These are phyloP conservation scores for Schizosaccharomyces lindneri DNA, from an alignment of 805 yeast species.

Conservation along the genomic window DNA sequence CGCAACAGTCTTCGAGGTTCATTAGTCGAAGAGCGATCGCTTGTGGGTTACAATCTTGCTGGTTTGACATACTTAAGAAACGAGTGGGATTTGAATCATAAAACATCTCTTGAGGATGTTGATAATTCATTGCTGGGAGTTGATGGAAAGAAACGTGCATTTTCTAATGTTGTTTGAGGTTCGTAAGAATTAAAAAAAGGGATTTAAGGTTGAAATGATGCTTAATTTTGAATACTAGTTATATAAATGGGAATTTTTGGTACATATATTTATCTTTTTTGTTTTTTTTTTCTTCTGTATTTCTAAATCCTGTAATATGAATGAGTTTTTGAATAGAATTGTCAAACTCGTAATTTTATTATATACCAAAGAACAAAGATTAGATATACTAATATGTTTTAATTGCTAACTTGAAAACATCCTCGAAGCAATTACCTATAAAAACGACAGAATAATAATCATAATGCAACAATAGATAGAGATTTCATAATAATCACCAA, in stretches of 20 bases:
- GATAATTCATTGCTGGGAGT: background rate
- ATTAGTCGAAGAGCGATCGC: constrained; percentile 26
- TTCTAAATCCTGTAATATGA: too few species aligned
- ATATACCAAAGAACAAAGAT: too few species aligned
- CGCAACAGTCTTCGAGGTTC: constrained; percentile 35
- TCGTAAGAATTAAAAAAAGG: background rate
- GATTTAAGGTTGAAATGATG: background rate
- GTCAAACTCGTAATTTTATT: too few species aligned
- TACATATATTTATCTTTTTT: background rate
- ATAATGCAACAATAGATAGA: too few species aligned
- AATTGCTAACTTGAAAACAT: too few species aligned
- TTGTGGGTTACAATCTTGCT: constrained; percentile 62
- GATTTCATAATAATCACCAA: too few species aligned
- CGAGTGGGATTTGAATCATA: constrained; percentile 36
- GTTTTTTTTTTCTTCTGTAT: too few species aligned
- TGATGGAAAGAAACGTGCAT: constrained; percentile 1
- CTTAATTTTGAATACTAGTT: background rate
- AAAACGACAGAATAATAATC: too few species aligned
- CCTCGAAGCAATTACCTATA: too few species aligned
- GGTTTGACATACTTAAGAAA: constrained; percentile 51
- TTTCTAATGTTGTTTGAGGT: background rate
- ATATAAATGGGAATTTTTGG: background rate
- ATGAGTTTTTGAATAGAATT: too few species aligned
- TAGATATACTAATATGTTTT: too few species aligned
- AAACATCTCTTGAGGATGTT: background rate